Conservation (phyloP, 176 grass and related monocot species). For the Triticum dicoccoides region DNA sequence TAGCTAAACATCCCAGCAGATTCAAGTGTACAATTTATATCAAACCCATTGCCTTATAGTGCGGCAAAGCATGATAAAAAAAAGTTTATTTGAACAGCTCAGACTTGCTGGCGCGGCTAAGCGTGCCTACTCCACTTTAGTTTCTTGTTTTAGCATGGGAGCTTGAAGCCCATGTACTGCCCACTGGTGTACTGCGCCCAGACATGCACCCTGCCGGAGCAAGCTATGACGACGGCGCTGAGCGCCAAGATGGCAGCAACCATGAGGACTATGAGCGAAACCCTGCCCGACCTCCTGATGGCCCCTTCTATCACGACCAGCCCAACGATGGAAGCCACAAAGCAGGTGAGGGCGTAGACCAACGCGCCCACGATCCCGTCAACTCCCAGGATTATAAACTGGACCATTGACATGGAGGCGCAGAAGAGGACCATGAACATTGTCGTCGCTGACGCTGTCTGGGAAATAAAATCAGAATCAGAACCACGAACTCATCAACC, state of each 20-base stretch:
- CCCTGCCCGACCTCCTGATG: slow-evolving; percentile 31
- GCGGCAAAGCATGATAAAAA: background rate
- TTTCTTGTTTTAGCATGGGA: background rate
- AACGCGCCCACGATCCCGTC: slow-evolving; percentile 17
- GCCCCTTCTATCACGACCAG: slow-evolving; percentile 30
- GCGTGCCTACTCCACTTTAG: no score
- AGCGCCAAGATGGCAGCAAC: slow-evolving; percentile 29
- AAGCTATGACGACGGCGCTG: slow-evolving; percentile 35
- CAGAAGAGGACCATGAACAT: slow-evolving; percentile 59
- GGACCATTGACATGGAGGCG: slow-evolving; percentile 57
- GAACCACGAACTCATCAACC: background rate
- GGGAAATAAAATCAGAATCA: background rate
- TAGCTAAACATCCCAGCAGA: background rate
- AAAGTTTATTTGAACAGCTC: no score
- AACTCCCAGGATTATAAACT: slow-evolving; percentile 55
- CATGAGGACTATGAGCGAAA: slow-evolving; percentile 40
- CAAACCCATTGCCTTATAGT: background rate
- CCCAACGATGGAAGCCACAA: slow-evolving; percentile 38
- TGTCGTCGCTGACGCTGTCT: slow-evolving; percentile 35
- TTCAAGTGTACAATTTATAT: background rate
- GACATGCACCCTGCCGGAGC: slow-evolving; percentile 38
- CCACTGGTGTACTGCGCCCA: slow-evolving; percentile 42
- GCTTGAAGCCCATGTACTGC: slow-evolving; percentile 57
- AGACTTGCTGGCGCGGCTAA: no score
- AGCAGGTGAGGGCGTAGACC: slow-evolving; percentile 39